phyloP scores from a whole-genome alignment of 768 basidiomycete genomes.

The Russula compacta region DNA sequence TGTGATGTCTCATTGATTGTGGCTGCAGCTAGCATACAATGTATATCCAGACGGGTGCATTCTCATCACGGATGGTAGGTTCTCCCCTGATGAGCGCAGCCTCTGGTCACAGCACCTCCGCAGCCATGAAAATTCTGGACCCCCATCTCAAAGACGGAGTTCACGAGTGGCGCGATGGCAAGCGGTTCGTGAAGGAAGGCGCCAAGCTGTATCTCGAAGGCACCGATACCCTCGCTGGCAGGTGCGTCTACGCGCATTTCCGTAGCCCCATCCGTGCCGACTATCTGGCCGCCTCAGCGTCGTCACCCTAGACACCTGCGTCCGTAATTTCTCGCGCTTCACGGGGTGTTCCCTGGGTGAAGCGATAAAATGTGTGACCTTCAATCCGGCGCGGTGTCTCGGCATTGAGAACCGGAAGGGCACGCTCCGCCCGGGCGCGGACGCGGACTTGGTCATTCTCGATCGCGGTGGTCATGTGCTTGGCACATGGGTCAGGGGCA shows the following conservation, averaged over 20 bases:
- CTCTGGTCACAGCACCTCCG: neutral
- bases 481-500: conserved; percentile 71
- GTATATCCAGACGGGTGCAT: conserved; percentile 80
- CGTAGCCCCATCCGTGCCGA: neutral
- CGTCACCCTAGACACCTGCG: conserved; percentile 74
- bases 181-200: conserved; percentile 73
- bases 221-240: conserved; percentile 82
- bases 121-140: conserved; percentile 82
- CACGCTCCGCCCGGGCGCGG: conserved; percentile 69
- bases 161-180: conserved; percentile 83
- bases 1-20: neutral
- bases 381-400: conserved; percentile 77
- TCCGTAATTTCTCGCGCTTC: conserved; percentile 77
- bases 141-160: conserved; percentile 75
- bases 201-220: conserved; percentile 75
- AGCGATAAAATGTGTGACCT: conserved; percentile 80
- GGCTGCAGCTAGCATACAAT: conserved; percentile 67
- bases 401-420: conserved; percentile 76
- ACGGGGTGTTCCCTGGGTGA: conserved; percentile 77
- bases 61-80: conserved; percentile 79
- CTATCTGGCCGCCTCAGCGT: conserved; percentile 37
- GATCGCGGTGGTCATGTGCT: conserved; percentile 57
- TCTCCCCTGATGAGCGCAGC: neutral
- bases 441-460: conserved; percentile 78
- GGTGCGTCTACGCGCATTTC: conserved; percentile 35